phyloP scores from a whole-genome alignment of 2,329 filamentous ascomycete genomes.

The Neofusicoccum ribis region DNA sequence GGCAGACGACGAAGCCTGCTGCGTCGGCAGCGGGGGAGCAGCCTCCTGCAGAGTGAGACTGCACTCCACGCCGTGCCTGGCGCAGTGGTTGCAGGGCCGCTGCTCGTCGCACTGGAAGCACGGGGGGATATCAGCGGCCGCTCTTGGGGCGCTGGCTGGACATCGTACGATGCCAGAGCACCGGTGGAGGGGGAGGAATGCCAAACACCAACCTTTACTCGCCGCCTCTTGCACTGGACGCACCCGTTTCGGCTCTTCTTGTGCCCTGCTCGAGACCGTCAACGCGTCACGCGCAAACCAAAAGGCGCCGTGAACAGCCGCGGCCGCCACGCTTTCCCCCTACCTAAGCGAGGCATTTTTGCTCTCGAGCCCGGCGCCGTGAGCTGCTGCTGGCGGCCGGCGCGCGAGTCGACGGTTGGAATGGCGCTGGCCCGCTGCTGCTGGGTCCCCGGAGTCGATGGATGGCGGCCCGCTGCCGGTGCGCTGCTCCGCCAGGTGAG shows the following conservation, averaged over 20 bases:
- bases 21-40: slow-evolving; percentile 3
- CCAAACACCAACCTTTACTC: slow-evolving; percentile 20
- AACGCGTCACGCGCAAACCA: slow-evolving; percentile 11
- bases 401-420: slow-evolving; percentile 4
- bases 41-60: slow-evolving; percentile 27
- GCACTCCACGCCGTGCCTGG: slow-evolving; percentile 38
- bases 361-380: background rate
- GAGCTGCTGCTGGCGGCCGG: background rate
- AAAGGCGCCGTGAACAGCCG: slow-evolving; percentile 16
- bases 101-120: slow-evolving; percentile 38
- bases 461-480: slow-evolving; percentile 10
- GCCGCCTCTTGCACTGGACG: slow-evolving; percentile 21
- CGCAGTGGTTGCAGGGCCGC: slow-evolving; percentile 40
- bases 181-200: background rate
- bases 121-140: background rate
- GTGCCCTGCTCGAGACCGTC: slow-evolving; percentile 18
- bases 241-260: slow-evolving; percentile 22
- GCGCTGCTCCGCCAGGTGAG: slow-evolving; percentile 14
- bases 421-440: background rate
- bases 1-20: slow-evolving; percentile 13
- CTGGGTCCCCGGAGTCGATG: slow-evolving; percentile 7
- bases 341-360: slow-evolving; percentile 22
- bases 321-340: slow-evolving; percentile 16
- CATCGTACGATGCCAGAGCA: background rate
- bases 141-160: background rate